phyloP scores from a whole-genome alignment of 805 yeast genomes.

The Starmera pachycereana region DNA sequence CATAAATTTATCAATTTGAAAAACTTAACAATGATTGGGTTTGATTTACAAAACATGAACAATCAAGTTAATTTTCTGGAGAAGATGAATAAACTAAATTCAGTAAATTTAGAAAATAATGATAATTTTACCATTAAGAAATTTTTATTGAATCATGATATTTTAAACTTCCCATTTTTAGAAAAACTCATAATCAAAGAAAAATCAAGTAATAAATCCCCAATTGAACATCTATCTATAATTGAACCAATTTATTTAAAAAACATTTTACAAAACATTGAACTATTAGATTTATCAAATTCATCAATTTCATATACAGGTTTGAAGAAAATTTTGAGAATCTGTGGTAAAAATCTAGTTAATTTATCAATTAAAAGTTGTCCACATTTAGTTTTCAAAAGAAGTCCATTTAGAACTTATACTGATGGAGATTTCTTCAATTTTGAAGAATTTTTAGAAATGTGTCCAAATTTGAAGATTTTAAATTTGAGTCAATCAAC shows the following conservation, averaged over 20 bases:
- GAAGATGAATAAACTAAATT: constrained; percentile 9
- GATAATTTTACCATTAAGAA: constrained; percentile 9
- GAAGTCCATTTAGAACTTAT: constrained; percentile 6
- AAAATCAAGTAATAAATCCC: constrained; percentile 3
- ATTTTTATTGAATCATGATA: constrained; percentile 10
- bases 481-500: constrained; percentile 15
- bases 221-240: constrained; percentile 8
- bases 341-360: constrained; percentile 6
- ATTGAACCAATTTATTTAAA: constrained; percentile 6
- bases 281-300: constrained; percentile 13
- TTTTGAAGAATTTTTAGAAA: constrained; percentile 10
- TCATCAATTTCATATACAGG: constrained; percentile 16
- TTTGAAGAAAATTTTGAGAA: constrained; percentile 6
- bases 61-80: constrained; percentile 1
- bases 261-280: constrained; percentile 8
- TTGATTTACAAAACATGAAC: constrained; percentile 6
- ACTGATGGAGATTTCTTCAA: constrained; percentile 10
- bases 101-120: constrained; percentile 15
- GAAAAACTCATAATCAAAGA: constrained; percentile 12
- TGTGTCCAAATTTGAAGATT: constrained; percentile 9
- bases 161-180: constrained; percentile 5
- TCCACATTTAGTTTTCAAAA: constrained; percentile 11
- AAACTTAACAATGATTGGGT: constrained; percentile 12
- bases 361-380: constrained; percentile 14
- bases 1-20: constrained; percentile 11